These are phyloP conservation scores for Lentinula guzmanii DNA, from an alignment of 768 basidiomycete species.

Conservation along the genomic window DNA sequence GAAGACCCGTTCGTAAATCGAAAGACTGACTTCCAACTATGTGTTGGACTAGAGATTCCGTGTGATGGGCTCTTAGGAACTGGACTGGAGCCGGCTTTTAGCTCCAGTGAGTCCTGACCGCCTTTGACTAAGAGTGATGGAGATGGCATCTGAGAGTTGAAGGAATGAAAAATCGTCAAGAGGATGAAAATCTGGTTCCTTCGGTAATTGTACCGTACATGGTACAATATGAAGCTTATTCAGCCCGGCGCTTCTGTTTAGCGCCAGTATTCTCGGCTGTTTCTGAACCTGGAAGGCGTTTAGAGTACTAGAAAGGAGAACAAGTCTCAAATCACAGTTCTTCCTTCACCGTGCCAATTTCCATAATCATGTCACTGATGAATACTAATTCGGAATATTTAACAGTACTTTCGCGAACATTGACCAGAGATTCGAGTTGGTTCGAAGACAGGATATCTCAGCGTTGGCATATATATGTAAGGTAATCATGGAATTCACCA, in stretches of 20 bases:
- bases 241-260: background rate
- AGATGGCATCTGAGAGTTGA: background rate
- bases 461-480: too few species aligned
- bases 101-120: background rate
- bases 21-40: slow-evolving; percentile 69
- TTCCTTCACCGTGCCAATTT: too few species aligned
- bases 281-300: too few species aligned
- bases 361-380: too few species aligned
- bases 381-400: too few species aligned
- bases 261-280: background rate
- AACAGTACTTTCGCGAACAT: too few species aligned
- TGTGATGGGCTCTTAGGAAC: background rate
- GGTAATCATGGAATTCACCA: too few species aligned
- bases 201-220: background rate
- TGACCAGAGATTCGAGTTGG: too few species aligned
- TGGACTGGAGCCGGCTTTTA: background rate
- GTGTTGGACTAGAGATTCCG: background rate
- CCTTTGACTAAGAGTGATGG: background rate
- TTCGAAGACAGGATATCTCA: too few species aligned
- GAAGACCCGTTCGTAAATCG: slow-evolving; percentile 55
- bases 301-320: too few species aligned
- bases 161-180: background rate
- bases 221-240: background rate
- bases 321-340: too few species aligned
- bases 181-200: background rate